Conservation (phyloP, 768 basidiomycete species). For the Lactarius akahatsu region DNA sequence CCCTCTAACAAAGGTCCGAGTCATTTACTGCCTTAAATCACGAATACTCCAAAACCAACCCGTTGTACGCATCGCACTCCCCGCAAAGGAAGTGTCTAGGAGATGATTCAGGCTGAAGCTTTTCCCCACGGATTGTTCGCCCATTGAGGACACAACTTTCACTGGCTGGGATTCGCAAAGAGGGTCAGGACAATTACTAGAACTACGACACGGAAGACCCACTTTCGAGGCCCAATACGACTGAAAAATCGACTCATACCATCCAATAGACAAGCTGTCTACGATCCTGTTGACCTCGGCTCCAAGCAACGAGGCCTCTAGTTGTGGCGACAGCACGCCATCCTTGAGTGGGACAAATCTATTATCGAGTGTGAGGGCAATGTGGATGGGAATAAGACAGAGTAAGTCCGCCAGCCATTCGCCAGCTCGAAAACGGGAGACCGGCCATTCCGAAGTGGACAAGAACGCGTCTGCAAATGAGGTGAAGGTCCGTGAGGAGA, state of each 20-base stretch:
- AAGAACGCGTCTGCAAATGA: conserved; percentile 31
- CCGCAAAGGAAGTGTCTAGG: conserved; percentile 63
- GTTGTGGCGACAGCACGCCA: conserved; percentile 48
- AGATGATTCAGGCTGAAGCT: conserved; percentile 60
- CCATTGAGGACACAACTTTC: conserved; percentile 66
- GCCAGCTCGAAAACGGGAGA: conserved; percentile 48
- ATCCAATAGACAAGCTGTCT: conserved; percentile 55
- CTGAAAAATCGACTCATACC: conserved; percentile 65
- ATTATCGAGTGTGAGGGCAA: conserved; percentile 59
- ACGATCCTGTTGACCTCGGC: conserved; percentile 59
- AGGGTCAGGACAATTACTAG: neutral
- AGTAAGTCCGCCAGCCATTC: conserved; percentile 64
- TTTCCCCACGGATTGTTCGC: conserved; percentile 66
- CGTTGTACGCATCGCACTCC: conserved; percentile 63
- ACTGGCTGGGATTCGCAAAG: conserved; percentile 45
- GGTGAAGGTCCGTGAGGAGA: conserved; percentile 37
- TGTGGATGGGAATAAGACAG: conserved; percentile 64
- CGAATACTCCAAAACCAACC: conserved; percentile 30
- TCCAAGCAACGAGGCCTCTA: conserved; percentile 55
- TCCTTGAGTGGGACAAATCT: conserved; percentile 64
- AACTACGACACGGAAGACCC: neutral
- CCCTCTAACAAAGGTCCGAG: conserved; percentile 42
- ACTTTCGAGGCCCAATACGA: conserved; percentile 63
- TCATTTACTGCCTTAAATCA: neutral
- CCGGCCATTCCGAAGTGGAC: conserved; percentile 21